These are phyloP conservation scores for Nakataea oryzae DNA, from an alignment of 2,329 filamentous ascomycete species.

Conservation along the genomic window DNA sequence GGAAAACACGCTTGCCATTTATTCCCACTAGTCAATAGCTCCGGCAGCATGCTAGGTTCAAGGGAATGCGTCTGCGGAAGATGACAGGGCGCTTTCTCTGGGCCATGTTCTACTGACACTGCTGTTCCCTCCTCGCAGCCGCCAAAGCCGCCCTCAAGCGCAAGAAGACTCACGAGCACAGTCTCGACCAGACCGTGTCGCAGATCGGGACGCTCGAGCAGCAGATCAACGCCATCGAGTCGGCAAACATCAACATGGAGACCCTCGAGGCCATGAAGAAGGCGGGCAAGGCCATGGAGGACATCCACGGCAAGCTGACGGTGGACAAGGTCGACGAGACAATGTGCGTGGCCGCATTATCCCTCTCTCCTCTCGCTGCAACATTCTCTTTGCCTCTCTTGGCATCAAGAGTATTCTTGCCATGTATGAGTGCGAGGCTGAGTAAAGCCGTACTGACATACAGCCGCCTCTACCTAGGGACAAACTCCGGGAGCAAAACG, in stretches of 20 bases:
- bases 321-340: constrained; percentile 91
- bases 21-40: background rate
- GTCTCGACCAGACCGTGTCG: constrained; percentile 77
- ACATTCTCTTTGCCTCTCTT: constrained; percentile 2
- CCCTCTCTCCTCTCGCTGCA: background rate
- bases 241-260: constrained; percentile 97
- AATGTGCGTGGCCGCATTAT: constrained; percentile 53
- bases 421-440: background rate
- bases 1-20: constrained; percentile 16
- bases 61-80: background rate
- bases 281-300: constrained; percentile 81
- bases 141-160: constrained; percentile 83
- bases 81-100: background rate
- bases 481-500: constrained; percentile 81
- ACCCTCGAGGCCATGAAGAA: constrained; percentile 90
- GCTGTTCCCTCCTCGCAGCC: constrained; percentile 37
- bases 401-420: background rate
- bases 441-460: background rate
- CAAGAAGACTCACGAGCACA: constrained; percentile 91
- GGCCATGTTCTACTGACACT: background rate
- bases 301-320: constrained; percentile 82
- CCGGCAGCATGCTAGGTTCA: background rate
- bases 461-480: constrained; percentile 49
- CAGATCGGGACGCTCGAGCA: constrained; percentile 91
- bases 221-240: constrained; percentile 94